A percentile compares a stretch with the other conserved stretches of the same genome.
phyloP scores from a whole-genome alignment of 2,329 filamentous ascomycete species.

The Orbilia quercus region DNA sequence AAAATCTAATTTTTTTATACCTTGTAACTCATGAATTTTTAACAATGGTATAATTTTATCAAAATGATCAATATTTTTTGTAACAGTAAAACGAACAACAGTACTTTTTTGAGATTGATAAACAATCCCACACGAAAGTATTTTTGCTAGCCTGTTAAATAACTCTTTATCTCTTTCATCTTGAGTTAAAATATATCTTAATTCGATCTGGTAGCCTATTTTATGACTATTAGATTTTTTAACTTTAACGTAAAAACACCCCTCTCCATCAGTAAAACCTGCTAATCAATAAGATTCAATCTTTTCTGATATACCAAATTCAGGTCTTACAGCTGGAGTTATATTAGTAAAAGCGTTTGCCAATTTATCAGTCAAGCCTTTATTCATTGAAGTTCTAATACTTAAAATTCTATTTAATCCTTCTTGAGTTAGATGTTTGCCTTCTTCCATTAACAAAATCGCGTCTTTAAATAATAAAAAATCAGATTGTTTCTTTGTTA shows the following conservation, averaged over 20 bases:
- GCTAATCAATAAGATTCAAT: constrained; percentile 5
- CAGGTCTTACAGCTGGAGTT: background rate
- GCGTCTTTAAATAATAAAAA: background rate
- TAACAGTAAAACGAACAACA: too few relatives aligned
- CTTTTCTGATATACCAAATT: background rate
- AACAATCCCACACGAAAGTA: too few relatives aligned
- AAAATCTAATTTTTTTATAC: background rate
- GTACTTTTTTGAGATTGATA: too few relatives aligned
- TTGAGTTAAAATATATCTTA: constrained; percentile 7
- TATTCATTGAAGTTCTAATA: constrained; percentile 14
- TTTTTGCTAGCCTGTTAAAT: too few relatives aligned
- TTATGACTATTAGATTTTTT: constrained; percentile 7
- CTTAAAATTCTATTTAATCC: constrained; percentile 11
- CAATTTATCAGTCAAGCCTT: constrained; percentile 16
- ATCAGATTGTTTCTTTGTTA: constrained; percentile 47
- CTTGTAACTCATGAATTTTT: background rate
- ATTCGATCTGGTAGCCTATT: background rate
- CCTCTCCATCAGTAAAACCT: constrained; percentile 11
- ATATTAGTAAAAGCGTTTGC: constrained; percentile 14
- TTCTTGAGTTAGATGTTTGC: constrained; percentile 14
- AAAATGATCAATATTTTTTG: too few relatives aligned
- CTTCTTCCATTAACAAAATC: background rate
- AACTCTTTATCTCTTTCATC: too few relatives aligned
- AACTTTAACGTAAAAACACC: constrained; percentile 19
- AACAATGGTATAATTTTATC: too few relatives aligned